phyloP scores from a whole-genome alignment of 2,329 filamentous ascomycete species.

The Cephalotrichum gorgonifer region DNA sequence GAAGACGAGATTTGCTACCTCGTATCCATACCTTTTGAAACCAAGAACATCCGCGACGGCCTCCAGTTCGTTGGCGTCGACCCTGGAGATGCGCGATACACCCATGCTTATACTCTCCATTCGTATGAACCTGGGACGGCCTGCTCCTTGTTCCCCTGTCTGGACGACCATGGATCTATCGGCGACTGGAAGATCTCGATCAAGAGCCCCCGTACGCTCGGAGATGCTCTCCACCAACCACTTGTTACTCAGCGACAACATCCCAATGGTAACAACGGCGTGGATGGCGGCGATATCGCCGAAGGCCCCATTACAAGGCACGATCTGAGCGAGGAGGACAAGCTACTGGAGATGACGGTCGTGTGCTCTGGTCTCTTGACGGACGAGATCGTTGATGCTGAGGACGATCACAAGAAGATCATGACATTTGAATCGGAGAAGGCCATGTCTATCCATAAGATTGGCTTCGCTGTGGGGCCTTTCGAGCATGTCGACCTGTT shows the following conservation, averaged over 20 bases:
- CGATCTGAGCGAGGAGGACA: conserved; percentile 62
- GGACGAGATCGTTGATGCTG: conserved; percentile 69
- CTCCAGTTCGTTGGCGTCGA: conserved; percentile 85
- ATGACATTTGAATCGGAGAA: conserved; percentile 72
- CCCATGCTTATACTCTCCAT: conserved; percentile 84
- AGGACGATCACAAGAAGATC: conserved; percentile 73
- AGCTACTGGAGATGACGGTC: conserved; percentile 77
- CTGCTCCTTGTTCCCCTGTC: conserved; percentile 83
- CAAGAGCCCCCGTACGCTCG: conserved; percentile 75
- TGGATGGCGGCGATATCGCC: conserved; percentile 17
- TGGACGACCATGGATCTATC: conserved; percentile 73
- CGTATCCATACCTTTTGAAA: conserved; percentile 63
- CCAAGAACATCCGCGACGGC: conserved; percentile 70
- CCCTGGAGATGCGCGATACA: conserved; percentile 69
- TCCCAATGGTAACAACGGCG: not conserved
- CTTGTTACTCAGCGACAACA: conserved; percentile 25
- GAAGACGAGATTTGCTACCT: conserved; percentile 28
- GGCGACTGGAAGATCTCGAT: conserved; percentile 85
- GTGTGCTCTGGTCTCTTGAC: conserved; percentile 84
- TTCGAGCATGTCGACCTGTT: conserved; percentile 86
- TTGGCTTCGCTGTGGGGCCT: conserved; percentile 88
- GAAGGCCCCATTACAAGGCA: conserved; percentile 28
- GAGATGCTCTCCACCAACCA: conserved; percentile 55
- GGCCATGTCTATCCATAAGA: conserved; percentile 73
- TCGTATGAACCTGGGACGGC: conserved; percentile 68